Base-by-base conservation (phyloP, 2,329 filamentous ascomycete species). In the Neurospora sp. region DNA sequence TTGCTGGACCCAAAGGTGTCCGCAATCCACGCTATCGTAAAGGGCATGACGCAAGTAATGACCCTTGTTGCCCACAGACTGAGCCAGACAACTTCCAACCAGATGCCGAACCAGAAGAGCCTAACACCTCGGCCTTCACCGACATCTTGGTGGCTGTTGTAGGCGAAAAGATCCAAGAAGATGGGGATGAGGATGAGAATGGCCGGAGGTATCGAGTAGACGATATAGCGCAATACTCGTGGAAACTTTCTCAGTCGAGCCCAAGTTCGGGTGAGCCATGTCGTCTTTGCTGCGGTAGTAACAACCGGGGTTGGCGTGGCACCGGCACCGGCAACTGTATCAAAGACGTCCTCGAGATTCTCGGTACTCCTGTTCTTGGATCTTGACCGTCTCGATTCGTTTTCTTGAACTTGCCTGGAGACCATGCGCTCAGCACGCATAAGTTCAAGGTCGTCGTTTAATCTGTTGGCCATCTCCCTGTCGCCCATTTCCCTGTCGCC, bases 31-130 rank as follows among this genome's bases (percentile, higher is more conserved):
- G 81, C 80, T 70, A 87, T 81, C 6, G 82, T 69, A 36, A 77
- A 79, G 0, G 86, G 86, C 73, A 88, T 79, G 41, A 86, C 77
- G 36, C 83, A 82, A 3, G 84, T 86, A 57, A 84, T 74, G 77
- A 88, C 86, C 12, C 86, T 83, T 1, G 85, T 91, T 23, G 91
- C 90, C 95, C 95, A 98, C 0, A 97, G 84, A 0, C 93, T 93
- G 72, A 95, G 84, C 95, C 95, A 98, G 36, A 97, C 86, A 57
- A 97, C 92, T 79, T 97, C 92, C 19, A 97, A 85, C 95, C 95
- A 98, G 72, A 97, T 93, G 38, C 92, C 92, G 77, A 98, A 97
- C 95, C 95, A 98, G 71, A 93, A 82, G 65, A 97, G 82, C 72
- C 88, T 77, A 0, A 97, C 93, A 23, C 91, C 92, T 0, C 93